A percentile compares a stretch with the other conserved stretches of the same genome.
Evolutionary conservation across 2,329 filamentous ascomycete genomes (phyloP).

Genomic region (Xylariaceae sp.): DNA sequence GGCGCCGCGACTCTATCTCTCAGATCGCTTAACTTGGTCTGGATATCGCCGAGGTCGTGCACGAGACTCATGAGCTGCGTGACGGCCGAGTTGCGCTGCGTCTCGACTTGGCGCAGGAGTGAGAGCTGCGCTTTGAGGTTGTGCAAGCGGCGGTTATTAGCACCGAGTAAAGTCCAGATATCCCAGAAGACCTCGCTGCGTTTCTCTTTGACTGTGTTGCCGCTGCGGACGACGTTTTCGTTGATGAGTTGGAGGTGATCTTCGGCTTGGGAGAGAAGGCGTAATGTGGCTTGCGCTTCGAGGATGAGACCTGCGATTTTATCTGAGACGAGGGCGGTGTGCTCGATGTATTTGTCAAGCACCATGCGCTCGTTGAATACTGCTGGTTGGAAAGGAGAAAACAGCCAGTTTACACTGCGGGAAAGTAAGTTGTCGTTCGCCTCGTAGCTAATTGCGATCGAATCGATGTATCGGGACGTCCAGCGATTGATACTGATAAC

Average conservation of each 20-base stretch:
- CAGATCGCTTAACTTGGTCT: slow-evolving; percentile 66
- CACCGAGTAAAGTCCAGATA: slow-evolving; percentile 72
- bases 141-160: slow-evolving; percentile 57
- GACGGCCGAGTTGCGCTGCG: slow-evolving; percentile 62
- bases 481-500: slow-evolving; percentile 72
- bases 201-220: slow-evolving; percentile 52
- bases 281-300: slow-evolving; percentile 65
- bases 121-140: slow-evolving; percentile 60
- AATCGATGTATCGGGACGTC: slow-evolving; percentile 66
- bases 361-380: slow-evolving; percentile 58
- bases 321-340: slow-evolving; percentile 65
- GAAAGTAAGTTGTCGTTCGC: slow-evolving; percentile 32
- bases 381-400: slow-evolving; percentile 61
- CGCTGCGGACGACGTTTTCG: slow-evolving; percentile 62
- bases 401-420: slow-evolving; percentile 41
- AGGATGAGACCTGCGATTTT: slow-evolving; percentile 65
- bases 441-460: slow-evolving; percentile 43
- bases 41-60: slow-evolving; percentile 69
- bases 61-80: slow-evolving; percentile 66
- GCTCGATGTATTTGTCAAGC: slow-evolving; percentile 70
- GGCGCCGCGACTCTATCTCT: slow-evolving; percentile 67
- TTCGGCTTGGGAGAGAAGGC: slow-evolving; percentile 64
- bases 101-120: slow-evolving; percentile 62
- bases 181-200: slow-evolving; percentile 64
- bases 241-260: slow-evolving; percentile 66